Conservation (phyloP, 306 rosid genomes). For the Quercus cerris region DNA sequence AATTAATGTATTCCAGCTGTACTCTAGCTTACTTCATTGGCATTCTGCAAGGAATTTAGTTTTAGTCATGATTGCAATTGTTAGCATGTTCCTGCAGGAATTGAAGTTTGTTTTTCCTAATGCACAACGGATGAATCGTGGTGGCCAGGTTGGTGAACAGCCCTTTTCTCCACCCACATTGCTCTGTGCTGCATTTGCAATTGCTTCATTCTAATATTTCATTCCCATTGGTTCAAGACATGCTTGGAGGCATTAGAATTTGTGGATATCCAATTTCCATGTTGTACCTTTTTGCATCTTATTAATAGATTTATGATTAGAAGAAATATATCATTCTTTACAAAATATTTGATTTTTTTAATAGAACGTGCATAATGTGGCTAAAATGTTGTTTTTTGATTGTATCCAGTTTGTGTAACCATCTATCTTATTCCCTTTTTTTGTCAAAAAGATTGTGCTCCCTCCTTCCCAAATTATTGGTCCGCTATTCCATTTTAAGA, state of each 20-base stretch:
- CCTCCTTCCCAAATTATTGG: too few species aligned
- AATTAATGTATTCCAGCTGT: not conserved
- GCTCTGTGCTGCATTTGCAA: not conserved
- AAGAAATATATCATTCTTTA: not conserved
- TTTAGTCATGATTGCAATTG: constrained; percentile 4
- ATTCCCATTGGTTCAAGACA: not conserved
- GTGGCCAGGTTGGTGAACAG: constrained; percentile 73
- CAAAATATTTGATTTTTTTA: too few species aligned
- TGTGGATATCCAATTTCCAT: not conserved
- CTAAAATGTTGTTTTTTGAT: too few species aligned
- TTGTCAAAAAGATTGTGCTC: too few species aligned
- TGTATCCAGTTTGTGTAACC: too few species aligned
- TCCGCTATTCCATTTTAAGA: too few species aligned
- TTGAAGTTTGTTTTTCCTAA: constrained; percentile 82
- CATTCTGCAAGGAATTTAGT: not conserved
- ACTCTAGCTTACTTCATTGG: not conserved
- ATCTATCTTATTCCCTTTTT: too few species aligned
- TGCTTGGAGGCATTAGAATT: not conserved
- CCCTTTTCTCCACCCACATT: not conserved
- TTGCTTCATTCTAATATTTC: not conserved
- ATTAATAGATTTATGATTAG: not conserved
- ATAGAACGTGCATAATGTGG: too few species aligned
- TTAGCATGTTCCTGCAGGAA: constrained; percentile 48
- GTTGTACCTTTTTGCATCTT: not conserved
- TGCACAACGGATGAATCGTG: constrained; percentile 89